phyloP scores from a whole-genome alignment of 768 basidiomycete species.

The Kwoniella sp. region DNA sequence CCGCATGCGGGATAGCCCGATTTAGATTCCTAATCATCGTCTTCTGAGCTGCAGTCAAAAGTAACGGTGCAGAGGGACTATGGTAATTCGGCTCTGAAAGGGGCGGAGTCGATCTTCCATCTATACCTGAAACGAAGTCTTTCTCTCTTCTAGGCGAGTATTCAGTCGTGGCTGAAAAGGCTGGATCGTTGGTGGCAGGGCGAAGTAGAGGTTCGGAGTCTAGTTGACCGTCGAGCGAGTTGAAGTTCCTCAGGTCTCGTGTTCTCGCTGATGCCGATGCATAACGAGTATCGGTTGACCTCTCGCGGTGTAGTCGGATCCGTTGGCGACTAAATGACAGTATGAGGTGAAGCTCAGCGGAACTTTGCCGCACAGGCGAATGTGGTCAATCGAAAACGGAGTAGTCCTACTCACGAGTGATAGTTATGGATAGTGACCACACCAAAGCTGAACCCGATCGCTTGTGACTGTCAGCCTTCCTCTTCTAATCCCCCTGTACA shows the following conservation, averaged over 20 bases:
- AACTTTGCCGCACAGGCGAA: no score
- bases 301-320: conserved; percentile 8
- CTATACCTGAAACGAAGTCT: conserved; percentile 2
- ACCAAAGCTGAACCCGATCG: conserved; percentile 7
- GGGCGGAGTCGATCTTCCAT: conserved; percentile 17
- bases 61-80: conserved; percentile 24
- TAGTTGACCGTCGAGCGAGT: neutral
- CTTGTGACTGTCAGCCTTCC: neutral
- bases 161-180: conserved; percentile 1
- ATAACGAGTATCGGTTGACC: conserved; percentile 1
- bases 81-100: conserved; percentile 9
- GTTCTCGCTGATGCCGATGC: neutral
- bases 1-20: conserved; percentile 32
- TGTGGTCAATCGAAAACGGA: no score
- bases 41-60: conserved; percentile 38
- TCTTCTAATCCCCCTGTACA: neutral
- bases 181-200: neutral
- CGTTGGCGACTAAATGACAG: neutral
- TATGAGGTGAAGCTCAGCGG: no score
- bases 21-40: conserved; percentile 42
- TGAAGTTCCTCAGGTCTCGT: neutral
- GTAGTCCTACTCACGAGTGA: conserved; percentile 20
- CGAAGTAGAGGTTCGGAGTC: conserved; percentile 4
- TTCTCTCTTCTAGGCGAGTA: neutral
- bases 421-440: conserved; percentile 24